Evolutionary conservation across 176 grass and related monocot genomes (phyloP).

Genomic region (Oryza officinalis): DNA sequence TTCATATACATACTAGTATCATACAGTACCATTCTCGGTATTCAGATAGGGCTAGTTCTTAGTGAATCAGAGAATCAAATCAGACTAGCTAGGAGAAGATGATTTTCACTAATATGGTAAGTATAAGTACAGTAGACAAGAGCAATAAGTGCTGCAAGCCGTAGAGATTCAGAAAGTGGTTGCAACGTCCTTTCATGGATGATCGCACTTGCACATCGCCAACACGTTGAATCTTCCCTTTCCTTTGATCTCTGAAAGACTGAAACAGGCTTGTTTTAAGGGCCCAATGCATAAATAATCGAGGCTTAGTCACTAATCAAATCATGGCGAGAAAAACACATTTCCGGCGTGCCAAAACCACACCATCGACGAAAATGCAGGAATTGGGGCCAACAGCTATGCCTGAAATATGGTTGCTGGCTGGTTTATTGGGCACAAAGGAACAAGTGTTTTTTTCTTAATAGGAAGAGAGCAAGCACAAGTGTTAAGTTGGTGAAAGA

Average conservation of each 20-base stretch:
- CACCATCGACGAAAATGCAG: background rate
- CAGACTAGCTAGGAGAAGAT: background rate
- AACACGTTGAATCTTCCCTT: too few relatives aligned
- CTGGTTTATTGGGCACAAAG: background rate
- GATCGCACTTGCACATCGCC: background rate
- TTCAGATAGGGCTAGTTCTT: background rate
- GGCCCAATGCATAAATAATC: background rate
- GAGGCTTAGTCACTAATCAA: background rate
- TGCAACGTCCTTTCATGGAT: slow-evolving; percentile 14
- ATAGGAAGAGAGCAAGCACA: too few relatives aligned
- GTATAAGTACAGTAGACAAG: background rate
- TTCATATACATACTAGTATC: background rate
- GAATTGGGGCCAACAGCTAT: background rate
- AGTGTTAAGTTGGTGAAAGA: background rate
- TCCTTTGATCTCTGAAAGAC: background rate
- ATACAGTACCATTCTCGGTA: slow-evolving; percentile 5
- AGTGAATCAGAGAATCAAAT: background rate
- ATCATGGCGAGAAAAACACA: background rate
- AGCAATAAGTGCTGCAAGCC: background rate
- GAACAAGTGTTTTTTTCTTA: too few relatives aligned
- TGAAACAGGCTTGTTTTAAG: background rate
- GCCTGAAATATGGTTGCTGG: background rate
- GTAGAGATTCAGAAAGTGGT: background rate
- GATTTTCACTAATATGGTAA: background rate
- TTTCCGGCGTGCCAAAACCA: slow-evolving; percentile 1